Evolutionary conservation across 345 rosid species (phyloP).

Genomic region (Pistacia vera): DNA sequence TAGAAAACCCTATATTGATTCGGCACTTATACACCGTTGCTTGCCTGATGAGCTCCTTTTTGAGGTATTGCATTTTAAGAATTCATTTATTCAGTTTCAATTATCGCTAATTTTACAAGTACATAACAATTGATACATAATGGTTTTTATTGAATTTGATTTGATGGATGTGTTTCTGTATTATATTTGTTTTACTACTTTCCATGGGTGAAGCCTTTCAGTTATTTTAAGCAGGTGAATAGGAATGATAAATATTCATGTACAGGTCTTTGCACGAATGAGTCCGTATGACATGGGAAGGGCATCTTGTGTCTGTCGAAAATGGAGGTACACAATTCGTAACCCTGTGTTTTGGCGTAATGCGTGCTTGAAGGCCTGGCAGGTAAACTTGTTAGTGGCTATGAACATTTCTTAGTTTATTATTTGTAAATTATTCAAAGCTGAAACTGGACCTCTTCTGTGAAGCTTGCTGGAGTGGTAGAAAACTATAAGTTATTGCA

Average conservation of each 20-base stretch:
- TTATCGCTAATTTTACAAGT: not conserved
- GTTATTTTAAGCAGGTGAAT: not conserved
- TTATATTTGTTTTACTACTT: not conserved
- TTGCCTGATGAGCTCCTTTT: constrained; percentile 94
- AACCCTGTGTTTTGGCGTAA: constrained; percentile 91
- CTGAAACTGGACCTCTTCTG: constrained; percentile 6
- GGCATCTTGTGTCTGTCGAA: constrained; percentile 88
- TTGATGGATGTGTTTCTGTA: not conserved
- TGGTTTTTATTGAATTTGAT: not conserved
- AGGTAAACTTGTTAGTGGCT: constrained; percentile 40
- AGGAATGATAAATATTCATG: constrained; percentile 11
- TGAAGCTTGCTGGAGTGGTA: constrained; percentile 72
- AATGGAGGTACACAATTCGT: constrained; percentile 91
- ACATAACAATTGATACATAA: not conserved
- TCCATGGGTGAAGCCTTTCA: not conserved
- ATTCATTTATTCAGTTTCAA: not conserved
- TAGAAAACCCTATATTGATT: constrained; percentile 58
- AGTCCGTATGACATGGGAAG: constrained; percentile 82
- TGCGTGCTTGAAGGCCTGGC: constrained; percentile 96
- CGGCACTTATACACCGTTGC: constrained; percentile 75
- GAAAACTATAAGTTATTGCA: constrained; percentile 84
- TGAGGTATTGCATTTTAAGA: constrained; percentile 51
- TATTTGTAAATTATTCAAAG: not conserved
- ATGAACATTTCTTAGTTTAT: not conserved
- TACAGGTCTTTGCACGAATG: constrained; percentile 86